Evolutionary conservation across 2,329 filamentous ascomycete genomes (phyloP), one percentile per base, ranked within the genome.

Genomic region (Hypomyces perniciosus): DNA sequence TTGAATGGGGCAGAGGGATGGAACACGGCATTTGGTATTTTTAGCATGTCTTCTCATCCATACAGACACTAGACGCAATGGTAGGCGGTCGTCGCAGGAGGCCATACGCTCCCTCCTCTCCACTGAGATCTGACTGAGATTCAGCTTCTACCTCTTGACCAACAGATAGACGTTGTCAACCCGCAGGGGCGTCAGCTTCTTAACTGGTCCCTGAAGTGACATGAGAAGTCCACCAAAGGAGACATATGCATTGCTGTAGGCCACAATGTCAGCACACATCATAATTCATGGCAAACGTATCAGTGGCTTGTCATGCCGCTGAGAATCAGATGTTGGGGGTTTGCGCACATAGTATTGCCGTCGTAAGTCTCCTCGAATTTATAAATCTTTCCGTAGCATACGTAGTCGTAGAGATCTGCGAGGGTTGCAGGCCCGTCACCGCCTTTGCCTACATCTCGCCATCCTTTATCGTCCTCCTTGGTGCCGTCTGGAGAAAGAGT

Each of bases 141-240:
- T 31, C 13, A 33, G 31, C 30, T 6, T 44, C 41, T 52, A 53
- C 40, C 44, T 96, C 83, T 96, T 99, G 61, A 95, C 76, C 54
- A 97, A 79, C 54, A 99, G 80, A 68, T 99, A 99, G 57, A 95
- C 84, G 65, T 96, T 86, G 68, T 99, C 93, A 63, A 96, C 92
- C 62, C 90, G 83, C 64, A 99, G 73, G 29, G 90, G 87, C 33
- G 88, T 95, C 56, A 99, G 81, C 76, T 96, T 96, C 78, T 93
- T 95, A 70, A 95, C 93, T 2, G 93, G 93, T 5, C 95, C 93
- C 63, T 96, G 88, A 50, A 99, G 79, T 62, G 86, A 90, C 72
- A 97, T 85, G 62, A 99, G 72, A 57, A 99, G 75, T 6, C 93
- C 93, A 44, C 93, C 93, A 63, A 96, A 99, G 1, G 90, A 96